Base-by-base conservation (phyloP, 805 yeast genomes). In the Torulaspora microellipsoides region DNA sequence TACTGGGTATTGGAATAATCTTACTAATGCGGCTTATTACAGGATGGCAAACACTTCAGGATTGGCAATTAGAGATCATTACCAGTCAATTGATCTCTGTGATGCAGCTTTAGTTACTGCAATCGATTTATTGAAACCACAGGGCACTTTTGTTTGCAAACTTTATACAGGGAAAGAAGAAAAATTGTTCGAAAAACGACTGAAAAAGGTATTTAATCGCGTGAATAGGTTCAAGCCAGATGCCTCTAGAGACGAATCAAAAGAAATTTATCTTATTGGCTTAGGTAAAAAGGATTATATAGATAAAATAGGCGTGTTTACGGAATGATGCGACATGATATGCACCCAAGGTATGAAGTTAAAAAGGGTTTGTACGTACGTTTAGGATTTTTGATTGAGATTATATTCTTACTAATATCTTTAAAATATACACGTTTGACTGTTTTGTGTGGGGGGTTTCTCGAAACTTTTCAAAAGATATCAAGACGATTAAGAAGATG, bases 41-140 rank as follows among this genome's bases (percentile, higher is more conserved):
- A 91, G 96, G 98, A 84, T 91, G 85, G 85, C 88, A 37, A 91
- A 91, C 59, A 87, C 97, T 3, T 72, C 89, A 11, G 98, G 99
- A 3, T 67, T 86, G 32, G 77, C 81, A 8, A 80, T 84, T 32
- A 77, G 78, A 50, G 99, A 91, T 62, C 98, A 91, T 65, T 68
- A 75, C 11, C 79, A 78, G 52, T 88, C 96, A 48, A 83, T 93
- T 51, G 86, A 90, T 58, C 68, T 91, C 25, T 91, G 97, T 63
- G 93, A 87, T 55, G 96, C 96, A 0, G 96, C 95, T 0, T 63
- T 93, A 40, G 72, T 86, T 6, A 73, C 90, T 38, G 83, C 95
- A 1, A 72, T 83, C 41, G 83, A 80, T 48, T 65, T 85, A n/a
- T 65, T 93, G 23, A 78, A 71, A 48, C 77, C 80, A 4, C 77